These are phyloP conservation scores for Besnoitia besnoiti DNA, from an alignment of 169 alveolate genomes.

Conservation along the genomic window DNA sequence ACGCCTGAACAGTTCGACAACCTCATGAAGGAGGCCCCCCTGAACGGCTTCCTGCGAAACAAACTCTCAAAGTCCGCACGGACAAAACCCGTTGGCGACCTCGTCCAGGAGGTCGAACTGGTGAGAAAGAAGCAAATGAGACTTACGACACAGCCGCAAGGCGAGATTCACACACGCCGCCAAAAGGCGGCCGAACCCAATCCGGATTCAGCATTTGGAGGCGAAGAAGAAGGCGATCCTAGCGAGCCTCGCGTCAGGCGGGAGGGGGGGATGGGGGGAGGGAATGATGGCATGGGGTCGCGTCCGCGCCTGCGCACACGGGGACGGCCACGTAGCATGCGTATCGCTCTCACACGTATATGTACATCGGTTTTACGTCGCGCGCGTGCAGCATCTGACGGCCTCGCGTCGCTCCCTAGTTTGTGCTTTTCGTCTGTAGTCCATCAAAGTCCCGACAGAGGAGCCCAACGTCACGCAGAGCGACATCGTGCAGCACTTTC, in stretches of 20 bases:
- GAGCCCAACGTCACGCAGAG: neutral
- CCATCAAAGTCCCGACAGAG: neutral
- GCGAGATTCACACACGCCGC: neutral
- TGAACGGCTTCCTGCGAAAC: neutral
- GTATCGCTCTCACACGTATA: no score
- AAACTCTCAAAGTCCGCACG: neutral
- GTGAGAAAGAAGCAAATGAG: neutral
- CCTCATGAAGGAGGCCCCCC: neutral
- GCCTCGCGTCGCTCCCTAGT: no score
- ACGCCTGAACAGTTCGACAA: neutral
- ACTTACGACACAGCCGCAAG: neutral
- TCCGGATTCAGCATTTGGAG: neutral
- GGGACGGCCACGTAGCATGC: neutral
- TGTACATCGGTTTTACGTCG: neutral
- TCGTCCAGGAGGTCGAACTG: neutral
- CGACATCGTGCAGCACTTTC: neutral
- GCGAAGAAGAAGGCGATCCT: neutral
- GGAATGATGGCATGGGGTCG: neutral
- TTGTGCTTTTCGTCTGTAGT: neutral
- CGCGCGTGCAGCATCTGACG: neutral
- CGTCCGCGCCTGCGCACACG: no score
- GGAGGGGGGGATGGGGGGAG: neutral
- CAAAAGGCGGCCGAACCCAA: neutral
- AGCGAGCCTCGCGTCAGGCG: neutral
- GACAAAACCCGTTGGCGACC: neutral